Conservation (phyloP, 768 basidiomycete species). For the Nidula microcarpa region DNA sequence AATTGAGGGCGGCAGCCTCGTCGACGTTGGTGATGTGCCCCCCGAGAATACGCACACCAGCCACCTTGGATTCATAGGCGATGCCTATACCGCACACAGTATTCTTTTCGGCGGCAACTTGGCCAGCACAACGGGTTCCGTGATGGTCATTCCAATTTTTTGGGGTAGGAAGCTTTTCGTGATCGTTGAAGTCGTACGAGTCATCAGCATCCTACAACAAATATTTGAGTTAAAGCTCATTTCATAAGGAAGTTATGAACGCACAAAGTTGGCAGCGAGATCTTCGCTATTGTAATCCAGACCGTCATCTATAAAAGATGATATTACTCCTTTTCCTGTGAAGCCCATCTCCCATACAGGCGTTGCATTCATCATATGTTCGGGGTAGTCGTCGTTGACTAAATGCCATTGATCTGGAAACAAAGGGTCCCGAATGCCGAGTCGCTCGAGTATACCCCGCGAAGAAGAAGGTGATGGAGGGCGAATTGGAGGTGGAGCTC, state of each 20-base stretch:
- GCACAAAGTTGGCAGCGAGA: conserved; percentile 86
- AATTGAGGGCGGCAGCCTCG: conserved; percentile 94
- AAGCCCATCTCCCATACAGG: conserved; percentile 88
- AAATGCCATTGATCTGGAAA: conserved; percentile 93
- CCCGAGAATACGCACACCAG: conserved; percentile 93
- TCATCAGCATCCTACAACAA: conserved; percentile 69
- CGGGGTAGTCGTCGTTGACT: conserved; percentile 78
- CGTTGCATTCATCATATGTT: conserved; percentile 91
- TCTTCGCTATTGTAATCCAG: conserved; percentile 88
- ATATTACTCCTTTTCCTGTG: conserved; percentile 81
- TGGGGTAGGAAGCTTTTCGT: conserved; percentile 82
- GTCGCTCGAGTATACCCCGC: conserved; percentile 47
- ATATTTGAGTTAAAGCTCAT: no score
- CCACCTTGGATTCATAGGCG: conserved; percentile 87
- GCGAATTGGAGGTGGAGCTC: conserved; percentile 62
- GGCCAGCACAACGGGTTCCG: conserved; percentile 96
- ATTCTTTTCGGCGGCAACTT: conserved; percentile 91
- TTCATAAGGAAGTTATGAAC: conserved; percentile 22
- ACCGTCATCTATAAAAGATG: conserved; percentile 93
- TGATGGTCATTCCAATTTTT: conserved; percentile 90
- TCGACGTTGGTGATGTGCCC: conserved; percentile 93
- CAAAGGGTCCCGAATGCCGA: conserved; percentile 78
- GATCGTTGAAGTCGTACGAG: conserved; percentile 97
- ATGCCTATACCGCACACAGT: conserved; percentile 93
- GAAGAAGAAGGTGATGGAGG: conserved; percentile 37